These are phyloP conservation scores for Trichomonas gallinae DNA, from an alignment of 208 protist species.

Conservation along the genomic window DNA sequence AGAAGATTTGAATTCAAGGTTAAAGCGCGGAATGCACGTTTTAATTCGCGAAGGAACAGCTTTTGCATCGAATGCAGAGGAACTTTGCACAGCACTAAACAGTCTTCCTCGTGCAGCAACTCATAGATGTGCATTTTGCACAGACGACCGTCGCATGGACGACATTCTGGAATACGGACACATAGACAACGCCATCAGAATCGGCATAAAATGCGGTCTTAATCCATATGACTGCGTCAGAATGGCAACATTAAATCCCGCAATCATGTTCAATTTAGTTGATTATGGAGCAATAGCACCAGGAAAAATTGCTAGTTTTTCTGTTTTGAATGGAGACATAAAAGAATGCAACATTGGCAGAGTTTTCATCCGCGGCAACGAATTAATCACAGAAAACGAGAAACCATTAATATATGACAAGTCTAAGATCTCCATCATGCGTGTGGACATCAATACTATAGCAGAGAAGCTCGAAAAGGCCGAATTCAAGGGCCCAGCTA, in stretches of 20 bases:
- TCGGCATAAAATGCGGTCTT: background rate
- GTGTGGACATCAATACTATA: too few relatives aligned
- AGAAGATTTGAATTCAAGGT: background rate
- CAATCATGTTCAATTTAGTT: background rate
- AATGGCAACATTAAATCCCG: background rate
- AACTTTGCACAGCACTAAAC: background rate
- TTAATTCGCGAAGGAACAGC: background rate
- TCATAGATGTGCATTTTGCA: background rate
- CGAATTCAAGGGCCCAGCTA: too few relatives aligned
- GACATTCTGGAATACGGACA: background rate
- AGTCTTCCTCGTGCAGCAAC: background rate
- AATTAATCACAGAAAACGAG: too few relatives aligned
- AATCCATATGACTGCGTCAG: background rate
- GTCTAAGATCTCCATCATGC: too few relatives aligned
- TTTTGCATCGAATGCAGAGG: background rate
- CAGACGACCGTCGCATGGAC: background rate
- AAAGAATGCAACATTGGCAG: too few relatives aligned
- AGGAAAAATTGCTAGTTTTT: background rate
- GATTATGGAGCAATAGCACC: background rate
- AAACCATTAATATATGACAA: too few relatives aligned
- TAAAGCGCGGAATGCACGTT: background rate
- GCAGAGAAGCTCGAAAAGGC: too few relatives aligned
- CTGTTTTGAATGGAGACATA: too few relatives aligned
- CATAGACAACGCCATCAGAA: background rate
- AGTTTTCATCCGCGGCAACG: too few relatives aligned